phyloP scores from a whole-genome alignment of 2,329 filamentous ascomycete species.

The Paecilomyces fulvus region DNA sequence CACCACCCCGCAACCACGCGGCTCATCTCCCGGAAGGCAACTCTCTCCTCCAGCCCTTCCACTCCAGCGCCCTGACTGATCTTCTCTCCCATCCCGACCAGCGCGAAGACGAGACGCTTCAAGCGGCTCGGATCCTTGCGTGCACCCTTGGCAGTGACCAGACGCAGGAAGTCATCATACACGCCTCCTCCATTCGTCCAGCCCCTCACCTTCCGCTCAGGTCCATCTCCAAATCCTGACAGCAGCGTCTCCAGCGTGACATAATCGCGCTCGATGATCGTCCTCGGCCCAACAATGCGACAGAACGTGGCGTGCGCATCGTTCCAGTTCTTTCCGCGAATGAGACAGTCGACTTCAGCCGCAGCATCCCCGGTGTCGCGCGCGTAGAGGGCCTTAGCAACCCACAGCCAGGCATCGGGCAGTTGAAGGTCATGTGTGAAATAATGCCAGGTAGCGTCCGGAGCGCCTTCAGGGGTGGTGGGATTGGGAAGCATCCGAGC shows the following conservation, averaged over 20 bases:
- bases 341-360: conserved; percentile 68
- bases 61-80: conserved; percentile 44
- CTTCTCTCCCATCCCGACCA: conserved; percentile 32
- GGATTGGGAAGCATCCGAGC: conserved; percentile 55
- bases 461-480: conserved; percentile 39
- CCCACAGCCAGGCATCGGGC: conserved; percentile 72
- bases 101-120: conserved; percentile 41
- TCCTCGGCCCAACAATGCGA: conserved; percentile 68
- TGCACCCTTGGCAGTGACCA: conserved; percentile 34
- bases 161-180: conserved; percentile 56
- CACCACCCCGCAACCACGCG: conserved; percentile 61
- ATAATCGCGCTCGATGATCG: conserved; percentile 77
- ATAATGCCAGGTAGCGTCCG: conserved; percentile 45
- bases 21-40: conserved; percentile 76
- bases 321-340: conserved; percentile 65
- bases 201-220: conserved; percentile 53
- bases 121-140: conserved; percentile 34
- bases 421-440: conserved; percentile 60
- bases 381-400: conserved; percentile 76
- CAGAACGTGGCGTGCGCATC: conserved; percentile 81
- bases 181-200: conserved; percentile 77
- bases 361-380: conserved; percentile 62
- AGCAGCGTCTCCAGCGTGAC: conserved; percentile 60
- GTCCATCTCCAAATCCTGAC: conserved; percentile 57
- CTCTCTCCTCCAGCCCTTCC: conserved; percentile 50